Evolutionary conservation across 441 rosid genomes (phyloP), one percentile per base, ranked within the genome.

Genomic region (Populus hybrid): DNA sequence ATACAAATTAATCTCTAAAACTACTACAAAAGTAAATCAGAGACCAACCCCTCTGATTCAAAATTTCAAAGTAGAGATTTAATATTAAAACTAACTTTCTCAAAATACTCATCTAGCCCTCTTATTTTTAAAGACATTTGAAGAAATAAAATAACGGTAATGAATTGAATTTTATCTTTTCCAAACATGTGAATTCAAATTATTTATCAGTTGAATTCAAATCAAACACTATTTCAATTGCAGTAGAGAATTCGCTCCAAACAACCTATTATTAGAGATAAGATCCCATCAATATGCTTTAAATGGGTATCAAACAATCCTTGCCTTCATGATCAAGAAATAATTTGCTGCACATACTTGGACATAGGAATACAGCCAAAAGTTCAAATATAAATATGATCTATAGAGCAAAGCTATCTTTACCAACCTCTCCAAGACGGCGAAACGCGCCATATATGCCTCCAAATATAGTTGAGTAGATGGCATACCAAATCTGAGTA

Each of bases 361-460:
- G 61, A 54, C 61, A 18, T 54, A 30, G 14, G 34, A 6, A 26
- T 30, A 66, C 8, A 66, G 30, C 34, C 18, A 42, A 26, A 18
- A 67, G 21, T 63, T 20, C 66, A 76, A 76, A 67, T 35, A 69
- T 64, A 23, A 40, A 72, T 18, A 23, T 21, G 74, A 54, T 54
- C 59, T 50, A 50, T 16, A 50, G 59, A 50, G 59, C 20, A 50
- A 50, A 50, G 57, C 57, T 46, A 46, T 14, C 59, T 14, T 69
- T 23, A 75, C 88, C 72, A 76, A 97, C 99, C 99, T 97, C 99
- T 86, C 99, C 99, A 77, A 97, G 98, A 57, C 97, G 97, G 42
- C 99, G 91, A 84, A 97, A 97, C 69, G 99, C 99, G 79, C 99
- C 99, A 35, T 97, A 97, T 73, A 97, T 90, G 76, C 99, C 99